Percentiles rank a stretch among this genome's conserved stretches.
These are phyloP conservation scores for Blastobotrys petasosporus DNA, from an alignment of 1,139 yeast species.

Conservation along the genomic window DNA sequence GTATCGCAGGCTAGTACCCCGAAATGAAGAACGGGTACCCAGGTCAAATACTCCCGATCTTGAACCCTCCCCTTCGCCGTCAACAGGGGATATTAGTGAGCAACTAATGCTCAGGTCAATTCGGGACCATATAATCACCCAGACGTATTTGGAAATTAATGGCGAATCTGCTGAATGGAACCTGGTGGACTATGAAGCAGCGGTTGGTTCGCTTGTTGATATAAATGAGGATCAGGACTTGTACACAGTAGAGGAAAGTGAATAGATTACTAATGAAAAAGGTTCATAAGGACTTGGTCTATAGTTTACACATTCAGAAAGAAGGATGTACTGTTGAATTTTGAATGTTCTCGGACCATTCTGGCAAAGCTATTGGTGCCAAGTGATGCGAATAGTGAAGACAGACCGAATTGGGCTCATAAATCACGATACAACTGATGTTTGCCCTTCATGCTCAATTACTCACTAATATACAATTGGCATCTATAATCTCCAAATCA, in stretches of 20 bases:
- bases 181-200: constrained; percentile 26
- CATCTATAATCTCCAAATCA: no score
- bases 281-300: no score
- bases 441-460: no score
- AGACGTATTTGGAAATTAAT: constrained; percentile 30
- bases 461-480: no score
- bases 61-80: constrained; percentile 5
- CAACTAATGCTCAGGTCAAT: constrained; percentile 15
- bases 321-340: no score
- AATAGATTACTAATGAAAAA: background rate
- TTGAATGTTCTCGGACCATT: no score
- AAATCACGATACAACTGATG: no score
- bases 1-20: constrained; percentile 8
- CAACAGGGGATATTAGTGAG: constrained; percentile 5
- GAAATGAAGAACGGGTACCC: constrained; percentile 7
- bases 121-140: constrained; percentile 30
- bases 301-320: no score
- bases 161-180: constrained; percentile 37
- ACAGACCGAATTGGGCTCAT: no score
- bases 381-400: no score
- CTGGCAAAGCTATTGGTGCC: no score
- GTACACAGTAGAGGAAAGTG: background rate
- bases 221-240: background rate
- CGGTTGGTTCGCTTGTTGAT: constrained; percentile 10
- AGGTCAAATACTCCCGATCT: constrained; percentile 7